Conservation (phyloP, 2,329 filamentous ascomycete species). For the Boeremia exigua region DNA sequence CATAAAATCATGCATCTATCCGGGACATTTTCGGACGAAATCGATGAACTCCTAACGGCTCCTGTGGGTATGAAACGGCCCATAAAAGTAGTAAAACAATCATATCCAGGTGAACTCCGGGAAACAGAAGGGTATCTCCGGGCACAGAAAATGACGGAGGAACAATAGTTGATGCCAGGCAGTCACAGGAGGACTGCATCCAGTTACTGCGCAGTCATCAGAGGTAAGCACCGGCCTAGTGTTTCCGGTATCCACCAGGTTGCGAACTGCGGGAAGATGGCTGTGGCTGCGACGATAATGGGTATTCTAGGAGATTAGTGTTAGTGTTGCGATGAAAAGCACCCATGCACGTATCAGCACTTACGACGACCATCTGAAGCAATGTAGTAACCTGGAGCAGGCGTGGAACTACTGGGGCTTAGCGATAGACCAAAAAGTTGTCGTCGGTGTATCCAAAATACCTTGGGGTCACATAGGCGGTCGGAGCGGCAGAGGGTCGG, state of each 20-base stretch:
- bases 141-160: slow-evolving; percentile 39
- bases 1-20: slow-evolving; percentile 22
- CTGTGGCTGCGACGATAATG: slow-evolving; percentile 36
- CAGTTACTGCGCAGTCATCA: slow-evolving; percentile 6
- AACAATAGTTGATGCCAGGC: slow-evolving; percentile 37
- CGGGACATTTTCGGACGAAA: slow-evolving; percentile 33
- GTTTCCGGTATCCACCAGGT: slow-evolving; percentile 30
- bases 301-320: slow-evolving; percentile 38
- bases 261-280: slow-evolving; percentile 31
- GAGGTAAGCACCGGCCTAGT: slow-evolving; percentile 10
- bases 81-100: slow-evolving; percentile 37
- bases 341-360: slow-evolving; percentile 17
- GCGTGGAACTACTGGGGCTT: slow-evolving; percentile 44
- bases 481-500: slow-evolving; percentile 27
- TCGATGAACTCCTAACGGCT: slow-evolving; percentile 32
- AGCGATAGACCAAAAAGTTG: slow-evolving; percentile 49
- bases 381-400: slow-evolving; percentile 46
- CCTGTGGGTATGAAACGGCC: slow-evolving; percentile 32
- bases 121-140: slow-evolving; percentile 47
- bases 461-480: slow-evolving; percentile 43
- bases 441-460: slow-evolving; percentile 51
- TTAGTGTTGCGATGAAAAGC: slow-evolving; percentile 23
- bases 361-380: slow-evolving; percentile 49
- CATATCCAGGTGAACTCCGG: slow-evolving; percentile 42
- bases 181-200: slow-evolving; percentile 25